Evolutionary conservation across 2,329 filamentous ascomycete genomes (phyloP).

Genomic region (Amesomyces nigricolor): DNA sequence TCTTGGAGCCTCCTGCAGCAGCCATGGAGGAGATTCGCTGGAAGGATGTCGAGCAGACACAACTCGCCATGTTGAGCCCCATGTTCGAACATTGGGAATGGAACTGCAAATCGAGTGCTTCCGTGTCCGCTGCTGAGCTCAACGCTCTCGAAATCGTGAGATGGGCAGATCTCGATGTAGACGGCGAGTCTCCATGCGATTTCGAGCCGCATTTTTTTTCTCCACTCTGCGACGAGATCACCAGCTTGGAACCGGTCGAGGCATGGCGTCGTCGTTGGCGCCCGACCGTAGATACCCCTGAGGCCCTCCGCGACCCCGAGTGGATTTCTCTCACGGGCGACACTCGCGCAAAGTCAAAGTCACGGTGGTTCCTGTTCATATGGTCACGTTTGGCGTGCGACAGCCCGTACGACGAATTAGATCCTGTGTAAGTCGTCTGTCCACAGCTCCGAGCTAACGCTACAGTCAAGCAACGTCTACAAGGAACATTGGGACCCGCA

Average conservation of each 20-base stretch:
- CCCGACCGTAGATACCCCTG: background rate
- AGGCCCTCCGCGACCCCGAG: background rate
- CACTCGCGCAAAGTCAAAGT: background rate
- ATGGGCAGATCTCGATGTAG: background rate
- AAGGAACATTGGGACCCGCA: background rate
- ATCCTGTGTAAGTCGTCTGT: conserved; percentile 1
- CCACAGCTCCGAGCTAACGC: background rate
- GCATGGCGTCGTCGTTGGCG: background rate
- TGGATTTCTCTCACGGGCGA: background rate
- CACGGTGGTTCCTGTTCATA: background rate
- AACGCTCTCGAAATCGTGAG: background rate
- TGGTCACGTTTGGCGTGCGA: background rate
- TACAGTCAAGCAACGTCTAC: conserved; percentile 1
- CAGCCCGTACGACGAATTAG: background rate
- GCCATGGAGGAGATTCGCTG: background rate
- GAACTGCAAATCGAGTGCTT: too few relatives aligned
- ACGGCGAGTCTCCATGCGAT: background rate
- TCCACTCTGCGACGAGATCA: background rate
- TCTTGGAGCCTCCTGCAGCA: background rate
- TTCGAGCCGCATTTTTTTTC: conserved; percentile 5
- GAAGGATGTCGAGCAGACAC: background rate
- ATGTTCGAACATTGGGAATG: too few relatives aligned
- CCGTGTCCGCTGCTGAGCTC: background rate
- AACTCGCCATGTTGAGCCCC: background rate
- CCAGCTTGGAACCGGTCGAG: background rate